A percentile compares a stretch with the other conserved stretches of the same genome.
phyloP scores from a whole-genome alignment of 2,329 filamentous ascomycete species.

The Leptosphaerulina australis region DNA sequence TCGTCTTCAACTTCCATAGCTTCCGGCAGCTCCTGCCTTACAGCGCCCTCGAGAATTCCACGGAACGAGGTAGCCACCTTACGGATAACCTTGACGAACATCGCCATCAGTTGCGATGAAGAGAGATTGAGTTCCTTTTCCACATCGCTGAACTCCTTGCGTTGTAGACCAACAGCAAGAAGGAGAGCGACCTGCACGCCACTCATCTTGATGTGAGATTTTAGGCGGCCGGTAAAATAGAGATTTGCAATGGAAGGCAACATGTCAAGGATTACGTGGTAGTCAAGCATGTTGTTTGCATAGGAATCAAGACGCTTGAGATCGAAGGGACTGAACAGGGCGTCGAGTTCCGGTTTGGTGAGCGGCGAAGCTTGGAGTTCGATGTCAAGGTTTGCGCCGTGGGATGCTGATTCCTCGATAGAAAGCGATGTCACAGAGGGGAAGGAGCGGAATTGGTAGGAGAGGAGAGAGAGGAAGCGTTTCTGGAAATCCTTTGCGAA shows the following conservation, averaged over 20 bases:
- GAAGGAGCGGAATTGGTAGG: slow-evolving; percentile 90
- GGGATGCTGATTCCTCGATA: slow-evolving; percentile 83
- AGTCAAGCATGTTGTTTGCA: slow-evolving; percentile 95
- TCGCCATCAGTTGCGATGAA: slow-evolving; percentile 82
- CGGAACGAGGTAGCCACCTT: slow-evolving; percentile 84
- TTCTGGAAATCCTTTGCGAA: slow-evolving; percentile 93
- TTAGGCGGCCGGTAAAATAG: slow-evolving; percentile 83
- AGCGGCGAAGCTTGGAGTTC: slow-evolving; percentile 61
- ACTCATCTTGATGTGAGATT: slow-evolving; percentile 69
- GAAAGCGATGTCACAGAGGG: slow-evolving; percentile 77
- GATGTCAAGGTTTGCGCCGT: slow-evolving; percentile 70
- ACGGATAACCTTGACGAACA: slow-evolving; percentile 95
- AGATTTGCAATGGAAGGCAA: slow-evolving; percentile 80
- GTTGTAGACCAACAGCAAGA: slow-evolving; percentile 84
- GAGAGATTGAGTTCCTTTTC: slow-evolving; percentile 78
- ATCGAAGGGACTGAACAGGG: slow-evolving; percentile 84
- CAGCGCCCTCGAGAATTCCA: slow-evolving; percentile 73
- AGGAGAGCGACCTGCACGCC: slow-evolving; percentile 87
- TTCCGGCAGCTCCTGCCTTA: slow-evolving; percentile 55
- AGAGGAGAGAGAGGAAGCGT: slow-evolving; percentile 87
- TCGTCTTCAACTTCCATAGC: slow-evolving; percentile 50
- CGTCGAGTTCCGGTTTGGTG: slow-evolving; percentile 77
- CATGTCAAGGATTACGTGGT: slow-evolving; percentile 95
- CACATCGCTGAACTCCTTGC: slow-evolving; percentile 81
- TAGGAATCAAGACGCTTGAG: slow-evolving; percentile 94